Base-by-base conservation (phyloP, 805 yeast species). In the Teunomyces lycoperdinae region DNA sequence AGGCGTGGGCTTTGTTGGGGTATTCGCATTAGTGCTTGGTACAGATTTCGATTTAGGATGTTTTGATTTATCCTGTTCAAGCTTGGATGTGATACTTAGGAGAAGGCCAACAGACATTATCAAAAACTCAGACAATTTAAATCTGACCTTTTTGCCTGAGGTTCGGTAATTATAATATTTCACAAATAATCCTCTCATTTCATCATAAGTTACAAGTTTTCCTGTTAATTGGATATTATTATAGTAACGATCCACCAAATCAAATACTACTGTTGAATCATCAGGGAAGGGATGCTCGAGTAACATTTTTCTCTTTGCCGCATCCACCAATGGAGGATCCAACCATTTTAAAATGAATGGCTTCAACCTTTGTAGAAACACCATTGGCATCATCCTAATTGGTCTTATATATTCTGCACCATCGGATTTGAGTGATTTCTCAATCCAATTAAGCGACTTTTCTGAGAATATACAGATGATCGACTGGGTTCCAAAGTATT, bases 401-500 rank as follows among this genome's bases (percentile, higher is more conserved):
- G 73, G 71, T 14, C 17, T 16, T 5, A 51, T 43, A 8, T 64
- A 45, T 10, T 58, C 46, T 17, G 56, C 47, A 3, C 44, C 50
- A 11, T 61, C 52, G 1, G 59, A 55, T 0, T 64, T 63, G 11
- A 72, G 52, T 24, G 58, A 54, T 7, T 49, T 50, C 26, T 57
- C 58, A 33, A 72, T 63, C 68, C 69, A 70, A 24, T 55, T 58
- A 48, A 70, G 47, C 9, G 72, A 67, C 43, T 64, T 64, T 11
- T 60, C 57, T 2, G 74, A 68, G 42, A 70, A 64, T 4, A 71
- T 63, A 30, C 67, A 59, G 45, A 68, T 46, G 33, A 68, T 60
- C 11, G 75, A 69, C 48, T 71, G 76, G 26, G 66, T 55, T 6
- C 74, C 76, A 33, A 63, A 60, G 46, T 58, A 71, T 27, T 63